Base-by-base conservation (phyloP, 139 green algal genomes). In the Chlamydomonas urium region DNA sequence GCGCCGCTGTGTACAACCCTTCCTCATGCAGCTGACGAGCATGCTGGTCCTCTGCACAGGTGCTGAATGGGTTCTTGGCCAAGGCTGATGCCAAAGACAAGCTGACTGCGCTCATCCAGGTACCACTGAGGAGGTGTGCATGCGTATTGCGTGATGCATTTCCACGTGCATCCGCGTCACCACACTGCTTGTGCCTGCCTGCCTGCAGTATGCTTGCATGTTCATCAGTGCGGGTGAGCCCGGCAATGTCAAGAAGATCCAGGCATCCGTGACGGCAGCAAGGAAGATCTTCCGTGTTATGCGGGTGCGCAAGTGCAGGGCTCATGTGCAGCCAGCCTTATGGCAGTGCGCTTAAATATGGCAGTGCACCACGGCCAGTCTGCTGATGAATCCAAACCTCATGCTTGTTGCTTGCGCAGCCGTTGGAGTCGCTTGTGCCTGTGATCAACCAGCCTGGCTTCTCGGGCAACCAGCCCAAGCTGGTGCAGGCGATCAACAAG, bases 21-120 rank as follows among this genome's bases (percentile, higher is more conserved):
- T n/a, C n/a, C n/a, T n/a, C n/a, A n/a, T n/a, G n/a, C n/a, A n/a
- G n/a, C n/a, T n/a, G n/a, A n/a, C n/a, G n/a, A n/a, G n/a, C n/a
- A n/a, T n/a, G n/a, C n/a, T n/a, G n/a, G n/a, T n/a, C n/a, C n/a
- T n/a, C 26, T 45, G 32, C 10, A 65, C 85, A 96, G 88, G 79
- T 87, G 21, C 71, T 96, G 53, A 93, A 91, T 28, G 78, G 79
- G 38, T 95, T 97, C 66, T 83, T 93, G 21, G 86, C 84, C 34
- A 97, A 96, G 72, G 86, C 87, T 2, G 94, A 97, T 84, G 93
- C 91, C 32, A 89, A 91, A 35, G 94, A 98, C 85, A 98, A 98
- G 85, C 85, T 97, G 3, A 90, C 90, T 23, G 91, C 93, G 5
- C 82, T 92, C 0, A 79, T 98, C 21, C 92, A 97, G 89, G 86